Evolutionary conservation across 768 basidiomycete species (phyloP).

Genomic region (Russula olivacea): DNA sequence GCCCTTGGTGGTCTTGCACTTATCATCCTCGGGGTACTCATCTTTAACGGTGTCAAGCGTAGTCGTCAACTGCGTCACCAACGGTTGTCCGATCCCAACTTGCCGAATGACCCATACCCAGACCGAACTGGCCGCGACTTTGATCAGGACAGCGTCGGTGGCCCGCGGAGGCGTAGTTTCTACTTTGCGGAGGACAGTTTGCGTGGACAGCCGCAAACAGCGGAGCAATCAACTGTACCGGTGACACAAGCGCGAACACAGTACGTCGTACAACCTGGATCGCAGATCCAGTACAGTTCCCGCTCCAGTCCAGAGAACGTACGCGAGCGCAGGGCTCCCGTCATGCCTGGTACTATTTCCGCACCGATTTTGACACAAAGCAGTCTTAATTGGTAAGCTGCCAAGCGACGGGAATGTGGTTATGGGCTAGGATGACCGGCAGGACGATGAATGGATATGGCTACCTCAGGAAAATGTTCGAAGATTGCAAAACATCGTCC

Average conservation of each 20-base stretch:
- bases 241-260: constrained; percentile 40
- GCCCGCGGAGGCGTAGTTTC: constrained; percentile 68
- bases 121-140: constrained; percentile 57
- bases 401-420: not conserved
- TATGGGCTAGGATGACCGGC: not conserved
- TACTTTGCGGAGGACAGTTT: constrained; percentile 85
- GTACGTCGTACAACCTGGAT: constrained; percentile 26
- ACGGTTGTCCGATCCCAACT: constrained; percentile 53
- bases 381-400: constrained; percentile 74
- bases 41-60: constrained; percentile 60
- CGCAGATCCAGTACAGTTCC: constrained; percentile 35
- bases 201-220: constrained; percentile 31
- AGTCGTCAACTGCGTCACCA: constrained; percentile 64
- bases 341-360: constrained; percentile 59
- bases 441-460: constrained; percentile 1
- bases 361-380: constrained; percentile 74
- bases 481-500: not conserved
- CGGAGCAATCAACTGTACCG: not conserved
- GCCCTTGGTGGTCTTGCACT: constrained; percentile 76
- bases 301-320: constrained; percentile 33
- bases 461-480: not conserved
- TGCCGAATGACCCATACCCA: constrained; percentile 43
- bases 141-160: constrained; percentile 71
- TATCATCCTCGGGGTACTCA: constrained; percentile 64
- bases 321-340: constrained; percentile 50